phyloP scores from a whole-genome alignment of 163 green algal genomes.

The Trebouxia gelatinosa region DNA sequence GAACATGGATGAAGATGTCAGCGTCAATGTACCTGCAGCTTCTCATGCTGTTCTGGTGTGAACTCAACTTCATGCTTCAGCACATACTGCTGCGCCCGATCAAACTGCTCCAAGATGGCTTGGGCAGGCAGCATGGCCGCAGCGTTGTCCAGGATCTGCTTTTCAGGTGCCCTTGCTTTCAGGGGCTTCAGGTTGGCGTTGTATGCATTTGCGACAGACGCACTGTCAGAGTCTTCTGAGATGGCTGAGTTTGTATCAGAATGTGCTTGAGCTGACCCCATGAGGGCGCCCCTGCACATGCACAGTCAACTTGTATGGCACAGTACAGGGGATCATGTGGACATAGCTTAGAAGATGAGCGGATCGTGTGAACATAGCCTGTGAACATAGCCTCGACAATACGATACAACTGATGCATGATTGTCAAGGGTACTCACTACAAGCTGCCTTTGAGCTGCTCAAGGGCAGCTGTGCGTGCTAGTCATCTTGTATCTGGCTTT shows the following conservation, averaged over 20 bases:
- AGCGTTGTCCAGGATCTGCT: constrained; percentile 16
- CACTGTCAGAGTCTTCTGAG: constrained; percentile 24
- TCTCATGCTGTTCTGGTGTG: constrained; percentile 22
- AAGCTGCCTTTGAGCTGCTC: too few relatives aligned
- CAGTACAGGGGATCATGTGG: background rate
- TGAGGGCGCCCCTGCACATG: constrained; percentile 18
- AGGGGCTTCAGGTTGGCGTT: constrained; percentile 32
- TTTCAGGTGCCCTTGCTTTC: background rate
- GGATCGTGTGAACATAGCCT: background rate
- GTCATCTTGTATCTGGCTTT: too few relatives aligned
- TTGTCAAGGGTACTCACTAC: too few relatives aligned
- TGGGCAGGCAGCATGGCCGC: constrained; percentile 25
- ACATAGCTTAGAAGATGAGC: background rate
- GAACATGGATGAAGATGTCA: too few relatives aligned
- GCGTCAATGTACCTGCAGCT: constrained; percentile 42
- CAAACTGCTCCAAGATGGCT: constrained; percentile 37
- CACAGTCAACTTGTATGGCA: background rate
- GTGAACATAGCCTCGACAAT: too few relatives aligned
- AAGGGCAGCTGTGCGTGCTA: too few relatives aligned
- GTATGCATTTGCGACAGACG: constrained; percentile 24
- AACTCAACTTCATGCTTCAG: constrained; percentile 32
- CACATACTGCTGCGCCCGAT: constrained; percentile 37
- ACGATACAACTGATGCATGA: too few relatives aligned
- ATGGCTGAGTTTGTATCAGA: too few relatives aligned
- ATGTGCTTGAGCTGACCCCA: constrained; percentile 4